phyloP scores from a whole-genome alignment of 352 stramenopile species.

The Poterioochromonas sp. region DNA sequence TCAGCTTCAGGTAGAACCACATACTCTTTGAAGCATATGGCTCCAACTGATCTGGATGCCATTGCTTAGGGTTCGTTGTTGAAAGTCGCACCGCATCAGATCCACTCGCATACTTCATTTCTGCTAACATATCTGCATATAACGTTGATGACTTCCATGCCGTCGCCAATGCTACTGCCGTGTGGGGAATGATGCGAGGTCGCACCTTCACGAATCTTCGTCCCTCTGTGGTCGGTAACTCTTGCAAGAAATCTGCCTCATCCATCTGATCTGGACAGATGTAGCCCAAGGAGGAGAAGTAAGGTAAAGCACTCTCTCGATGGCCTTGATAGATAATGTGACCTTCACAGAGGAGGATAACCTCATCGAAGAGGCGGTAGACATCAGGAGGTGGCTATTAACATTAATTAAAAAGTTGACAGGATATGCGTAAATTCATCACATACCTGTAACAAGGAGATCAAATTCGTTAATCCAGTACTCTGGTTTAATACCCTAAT shows the following conservation, averaged over 20 bases:
- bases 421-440: not conserved
- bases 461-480: constrained; percentile 55
- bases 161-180: constrained; percentile 29
- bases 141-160: constrained; percentile 9
- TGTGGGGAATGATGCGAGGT: constrained; percentile 19
- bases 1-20: constrained; percentile 17
- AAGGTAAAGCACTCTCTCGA: constrained; percentile 54
- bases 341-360: constrained; percentile 82
- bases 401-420: constrained; percentile 20
- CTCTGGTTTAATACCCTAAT: constrained; percentile 51
- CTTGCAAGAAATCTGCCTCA: constrained; percentile 76
- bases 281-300: constrained; percentile 68
- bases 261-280: constrained; percentile 52
- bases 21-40: constrained; percentile 32
- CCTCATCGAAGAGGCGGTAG: constrained; percentile 86
- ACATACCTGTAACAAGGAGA: constrained; percentile 57
- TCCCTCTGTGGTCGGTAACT: constrained; percentile 55
- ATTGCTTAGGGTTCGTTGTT: constrained; percentile 36
- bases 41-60: constrained; percentile 38
- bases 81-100: not conserved
- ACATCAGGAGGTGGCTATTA: constrained; percentile 75
- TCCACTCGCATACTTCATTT: not conserved
- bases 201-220: constrained; percentile 42
- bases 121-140: not conserved
- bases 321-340: constrained; percentile 78